A percentile compares a stretch with the other conserved stretches of the same genome.
phyloP scores from a whole-genome alignment of 2,329 filamentous ascomycete genomes.

The Diaporthe humulicola region DNA sequence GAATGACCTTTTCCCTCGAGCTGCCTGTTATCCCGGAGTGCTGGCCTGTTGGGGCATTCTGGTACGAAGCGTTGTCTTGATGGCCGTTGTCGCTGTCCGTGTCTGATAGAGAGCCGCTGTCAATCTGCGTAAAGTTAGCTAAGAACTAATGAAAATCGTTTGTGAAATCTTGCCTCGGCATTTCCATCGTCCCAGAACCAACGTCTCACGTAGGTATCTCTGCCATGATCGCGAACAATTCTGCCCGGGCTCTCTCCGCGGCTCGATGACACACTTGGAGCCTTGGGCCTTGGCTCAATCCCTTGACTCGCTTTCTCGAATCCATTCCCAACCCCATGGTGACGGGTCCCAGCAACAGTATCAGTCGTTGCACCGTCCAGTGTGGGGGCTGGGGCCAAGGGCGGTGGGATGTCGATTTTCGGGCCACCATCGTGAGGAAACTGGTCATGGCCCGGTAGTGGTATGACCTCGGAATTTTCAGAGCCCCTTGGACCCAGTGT shows the following conservation, averaged over 20 bases:
- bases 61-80: background rate
- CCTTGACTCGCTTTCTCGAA: background rate
- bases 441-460: background rate
- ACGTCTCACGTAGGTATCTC: background rate
- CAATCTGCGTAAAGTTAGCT: background rate
- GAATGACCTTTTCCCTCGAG: background rate
- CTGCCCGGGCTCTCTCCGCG: background rate
- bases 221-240: background rate
- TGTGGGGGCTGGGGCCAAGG: background rate
- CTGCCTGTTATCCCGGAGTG: background rate
- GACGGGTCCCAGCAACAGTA: background rate
- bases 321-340: background rate
- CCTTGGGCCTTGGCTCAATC: background rate
- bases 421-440: too few species aligned
- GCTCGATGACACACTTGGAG: background rate
- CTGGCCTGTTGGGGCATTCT: background rate
- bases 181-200: background rate
- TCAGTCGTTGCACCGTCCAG: background rate
- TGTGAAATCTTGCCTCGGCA: background rate
- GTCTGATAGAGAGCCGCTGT: background rate
- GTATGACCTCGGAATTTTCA: background rate
- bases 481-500: background rate
- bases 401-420: background rate
- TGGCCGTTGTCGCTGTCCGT: background rate
- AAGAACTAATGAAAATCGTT: too few species aligned